These are phyloP conservation scores for Mycena rebaudengoi DNA, from an alignment of 768 basidiomycete species.

Conservation along the genomic window DNA sequence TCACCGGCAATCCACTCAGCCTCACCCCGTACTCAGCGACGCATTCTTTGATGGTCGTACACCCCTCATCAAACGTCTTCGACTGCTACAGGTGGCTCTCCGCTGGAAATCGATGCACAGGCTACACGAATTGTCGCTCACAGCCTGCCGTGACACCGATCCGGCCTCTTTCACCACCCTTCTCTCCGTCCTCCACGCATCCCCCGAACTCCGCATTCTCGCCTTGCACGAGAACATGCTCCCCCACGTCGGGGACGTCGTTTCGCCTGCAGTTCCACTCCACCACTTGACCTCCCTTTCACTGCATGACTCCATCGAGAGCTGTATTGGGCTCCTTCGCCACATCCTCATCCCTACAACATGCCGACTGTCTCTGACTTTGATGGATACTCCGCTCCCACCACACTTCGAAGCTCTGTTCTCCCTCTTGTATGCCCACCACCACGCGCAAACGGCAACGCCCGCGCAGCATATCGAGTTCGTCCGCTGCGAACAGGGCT, in stretches of 20 bases:
- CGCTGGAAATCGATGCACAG: not conserved
- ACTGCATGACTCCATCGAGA: not conserved
- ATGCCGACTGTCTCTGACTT: not conserved
- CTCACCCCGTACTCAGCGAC: not conserved
- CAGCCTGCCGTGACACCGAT: not conserved
- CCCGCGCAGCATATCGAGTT: too few species aligned
- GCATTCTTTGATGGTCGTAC: not conserved
- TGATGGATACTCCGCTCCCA: not conserved
- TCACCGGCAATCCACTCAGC: not conserved
- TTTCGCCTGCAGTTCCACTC: not conserved
- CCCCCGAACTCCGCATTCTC: not conserved
- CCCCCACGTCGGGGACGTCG: not conserved
- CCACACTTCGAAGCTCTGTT: too few species aligned
- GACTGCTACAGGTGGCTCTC: not conserved
- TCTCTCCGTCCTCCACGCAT: not conserved
- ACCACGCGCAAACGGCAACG: not conserved
- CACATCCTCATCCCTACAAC: not conserved
- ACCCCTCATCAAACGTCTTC: not conserved
- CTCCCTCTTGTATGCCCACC: not conserved
- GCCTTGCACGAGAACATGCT: not conserved
- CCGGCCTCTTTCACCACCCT: not conserved
- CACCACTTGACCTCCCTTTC: not conserved
- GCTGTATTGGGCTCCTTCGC: not conserved
- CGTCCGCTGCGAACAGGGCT: not conserved
- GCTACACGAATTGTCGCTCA: not conserved